phyloP scores from a whole-genome alignment of 345 rosid species.

The Rubroshorea leprosula region DNA sequence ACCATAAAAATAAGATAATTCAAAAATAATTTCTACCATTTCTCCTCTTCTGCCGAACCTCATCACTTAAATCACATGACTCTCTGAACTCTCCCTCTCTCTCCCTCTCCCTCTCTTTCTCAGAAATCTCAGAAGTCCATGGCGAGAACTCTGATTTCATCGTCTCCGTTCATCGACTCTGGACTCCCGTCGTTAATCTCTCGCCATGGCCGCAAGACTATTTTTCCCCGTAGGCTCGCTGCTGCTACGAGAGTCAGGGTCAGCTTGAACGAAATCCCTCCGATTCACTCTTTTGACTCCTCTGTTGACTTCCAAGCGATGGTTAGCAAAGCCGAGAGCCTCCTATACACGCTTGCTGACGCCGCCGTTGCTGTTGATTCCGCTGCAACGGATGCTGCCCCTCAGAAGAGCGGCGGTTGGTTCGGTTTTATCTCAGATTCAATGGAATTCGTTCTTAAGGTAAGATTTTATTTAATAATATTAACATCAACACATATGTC shows the following conservation, averaged over 20 bases:
- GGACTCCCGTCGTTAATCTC: conserved; percentile 36
- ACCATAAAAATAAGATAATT: background rate
- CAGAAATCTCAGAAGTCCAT: conserved; percentile 24
- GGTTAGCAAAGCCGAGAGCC: conserved; percentile 58
- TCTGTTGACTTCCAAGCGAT: conserved; percentile 43
- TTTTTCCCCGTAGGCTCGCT: conserved; percentile 47
- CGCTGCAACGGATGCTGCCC: conserved; percentile 37
- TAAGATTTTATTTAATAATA: conserved; percentile 4
- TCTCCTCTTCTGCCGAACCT: too few species aligned
- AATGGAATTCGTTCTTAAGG: conserved; percentile 93
- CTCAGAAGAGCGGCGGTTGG: conserved; percentile 85
- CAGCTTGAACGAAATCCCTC: conserved; percentile 77
- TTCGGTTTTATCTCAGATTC: conserved; percentile 81
- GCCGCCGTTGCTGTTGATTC: conserved; percentile 68
- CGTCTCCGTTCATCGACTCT: conserved; percentile 62
- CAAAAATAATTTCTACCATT: conserved; percentile 6
- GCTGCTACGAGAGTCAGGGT: conserved; percentile 43
- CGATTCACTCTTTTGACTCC: conserved; percentile 36
- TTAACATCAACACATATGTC: background rate
- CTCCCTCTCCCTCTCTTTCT: background rate
- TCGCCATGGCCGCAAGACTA: conserved; percentile 43
- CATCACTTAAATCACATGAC: too few species aligned
- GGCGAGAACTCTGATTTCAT: conserved; percentile 84
- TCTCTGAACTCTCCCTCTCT: background rate
- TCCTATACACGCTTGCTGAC: conserved; percentile 77